Percentiles rank a stretch among this genome's conserved stretches.
These are phyloP conservation scores for Globisporangium echinulatum DNA, from an alignment of 352 stramenopile species.

Conservation along the genomic window DNA sequence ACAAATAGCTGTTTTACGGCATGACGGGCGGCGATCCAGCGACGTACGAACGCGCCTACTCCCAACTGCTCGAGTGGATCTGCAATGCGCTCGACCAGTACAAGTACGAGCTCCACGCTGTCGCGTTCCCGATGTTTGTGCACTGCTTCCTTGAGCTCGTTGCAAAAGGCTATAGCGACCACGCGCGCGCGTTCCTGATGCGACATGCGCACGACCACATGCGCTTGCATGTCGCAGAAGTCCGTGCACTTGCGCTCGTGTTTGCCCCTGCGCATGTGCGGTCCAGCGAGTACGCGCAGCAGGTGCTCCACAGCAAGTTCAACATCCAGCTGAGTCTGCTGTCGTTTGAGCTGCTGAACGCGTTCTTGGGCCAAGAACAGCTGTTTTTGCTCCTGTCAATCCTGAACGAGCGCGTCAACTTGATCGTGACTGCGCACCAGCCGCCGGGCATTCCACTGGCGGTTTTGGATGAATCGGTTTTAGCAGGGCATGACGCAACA, in stretches of 20 bases:
- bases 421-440: constrained; percentile 68
- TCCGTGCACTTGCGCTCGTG: constrained; percentile 56
- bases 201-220: constrained; percentile 55
- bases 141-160: constrained; percentile 79
- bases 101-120: constrained; percentile 74
- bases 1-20: constrained; percentile 60
- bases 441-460: constrained; percentile 52
- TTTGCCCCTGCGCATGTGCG: constrained; percentile 56
- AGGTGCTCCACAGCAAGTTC: constrained; percentile 80
- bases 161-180: constrained; percentile 47
- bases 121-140: constrained; percentile 76
- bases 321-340: constrained; percentile 77
- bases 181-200: constrained; percentile 53
- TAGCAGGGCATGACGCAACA: not conserved
- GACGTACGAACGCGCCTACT: constrained; percentile 66
- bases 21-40: constrained; percentile 48
- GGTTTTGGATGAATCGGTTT: constrained; percentile 44
- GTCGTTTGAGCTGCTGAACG: constrained; percentile 77
- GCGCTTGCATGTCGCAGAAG: constrained; percentile 60
- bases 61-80: constrained; percentile 72
- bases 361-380: constrained; percentile 69
- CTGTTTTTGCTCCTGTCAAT: constrained; percentile 74
- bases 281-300: constrained; percentile 70
- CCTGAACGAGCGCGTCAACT: constrained; percentile 71
- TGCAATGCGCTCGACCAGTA: constrained; percentile 85